Conservation (phyloP, 106 monocot species). For the Cymbidium sinense region DNA sequence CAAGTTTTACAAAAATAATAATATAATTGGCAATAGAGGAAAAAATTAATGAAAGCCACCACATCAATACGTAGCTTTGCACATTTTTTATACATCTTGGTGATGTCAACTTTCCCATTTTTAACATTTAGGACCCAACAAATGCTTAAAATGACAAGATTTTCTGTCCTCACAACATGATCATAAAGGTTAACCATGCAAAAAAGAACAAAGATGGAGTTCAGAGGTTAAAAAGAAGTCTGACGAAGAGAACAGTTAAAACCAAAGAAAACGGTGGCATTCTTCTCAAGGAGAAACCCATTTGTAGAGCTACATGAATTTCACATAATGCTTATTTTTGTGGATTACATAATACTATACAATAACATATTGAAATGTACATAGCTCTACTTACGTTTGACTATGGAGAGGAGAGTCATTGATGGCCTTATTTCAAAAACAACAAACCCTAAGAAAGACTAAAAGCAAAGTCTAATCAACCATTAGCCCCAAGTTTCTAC, state of each 20-base stretch:
- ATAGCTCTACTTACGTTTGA: neutral
- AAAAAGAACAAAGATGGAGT: neutral
- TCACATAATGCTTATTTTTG: neutral
- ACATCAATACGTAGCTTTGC: too few species aligned
- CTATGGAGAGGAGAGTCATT: neutral
- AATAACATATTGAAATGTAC: neutral
- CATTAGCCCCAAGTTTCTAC: conserved; percentile 1
- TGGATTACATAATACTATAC: neutral
- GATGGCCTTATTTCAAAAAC: neutral
- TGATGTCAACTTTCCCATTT: neutral
- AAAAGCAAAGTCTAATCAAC: neutral
- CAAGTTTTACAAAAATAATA: neutral
- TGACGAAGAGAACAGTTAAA: too few species aligned
- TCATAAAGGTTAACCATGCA: neutral
- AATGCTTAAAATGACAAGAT: neutral
- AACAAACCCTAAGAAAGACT: conserved; percentile 1
- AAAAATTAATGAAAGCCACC: too few species aligned
- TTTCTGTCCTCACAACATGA: conserved; percentile 1
- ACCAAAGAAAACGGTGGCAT: neutral
- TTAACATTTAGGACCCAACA: neutral
- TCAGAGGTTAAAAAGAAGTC: neutral
- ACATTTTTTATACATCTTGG: too few species aligned
- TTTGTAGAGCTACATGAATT: neutral
- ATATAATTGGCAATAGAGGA: too few species aligned
- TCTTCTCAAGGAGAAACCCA: neutral